Evolutionary conservation across 2,329 filamentous ascomycete genomes (phyloP), one percentile per base, ranked within the genome.

Genomic region (Penicillium palitans): DNA sequence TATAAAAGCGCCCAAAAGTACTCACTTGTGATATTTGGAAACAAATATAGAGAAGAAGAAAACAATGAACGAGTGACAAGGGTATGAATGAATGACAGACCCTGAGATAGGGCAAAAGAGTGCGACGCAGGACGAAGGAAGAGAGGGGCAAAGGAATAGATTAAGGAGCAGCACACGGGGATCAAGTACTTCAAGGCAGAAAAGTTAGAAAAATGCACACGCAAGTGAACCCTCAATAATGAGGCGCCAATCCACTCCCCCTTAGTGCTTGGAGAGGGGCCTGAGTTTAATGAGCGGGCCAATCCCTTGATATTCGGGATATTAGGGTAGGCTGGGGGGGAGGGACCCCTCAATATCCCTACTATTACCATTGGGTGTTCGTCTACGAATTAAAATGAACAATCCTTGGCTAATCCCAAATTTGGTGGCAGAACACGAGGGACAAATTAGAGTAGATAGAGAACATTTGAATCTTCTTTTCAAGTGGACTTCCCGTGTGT

Each of bases 231-330:
- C 49, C 27, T 47, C 50, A 62, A 45, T 49, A 55, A 42, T 44
- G 45, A 45, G 41, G 39, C 37, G 29, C 49, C 21, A 37, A 51
- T 54, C 53, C 45, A 21, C 54, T 37, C 53, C 31, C 37, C 37
- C n/a, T 59, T 52, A 42, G 56, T 56, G 49, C 54, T 56, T 25
- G 41, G 15, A 48, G 50, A 57, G 48, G 46, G 48, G 44, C 49
- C 35, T 52, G 47, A 62, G 35, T 57, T 54, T 57, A 56, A 61
- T 59, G 58, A 59, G 29, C 47, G 24, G 56, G 46, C 64, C 63
- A 66, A 66, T 66, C 63, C 58, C 61, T 66, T 58, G 58, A 51
- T 37, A 49, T 47, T 15, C 10, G 35, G 44, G 58, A 64, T 62
- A 62, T 65, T 57, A 59, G 39, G 39, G 29, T 31, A 33, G 52